Base-by-base conservation (phyloP, 2,329 filamentous ascomycete species). In the Colletotrichum ledebouriae region DNA sequence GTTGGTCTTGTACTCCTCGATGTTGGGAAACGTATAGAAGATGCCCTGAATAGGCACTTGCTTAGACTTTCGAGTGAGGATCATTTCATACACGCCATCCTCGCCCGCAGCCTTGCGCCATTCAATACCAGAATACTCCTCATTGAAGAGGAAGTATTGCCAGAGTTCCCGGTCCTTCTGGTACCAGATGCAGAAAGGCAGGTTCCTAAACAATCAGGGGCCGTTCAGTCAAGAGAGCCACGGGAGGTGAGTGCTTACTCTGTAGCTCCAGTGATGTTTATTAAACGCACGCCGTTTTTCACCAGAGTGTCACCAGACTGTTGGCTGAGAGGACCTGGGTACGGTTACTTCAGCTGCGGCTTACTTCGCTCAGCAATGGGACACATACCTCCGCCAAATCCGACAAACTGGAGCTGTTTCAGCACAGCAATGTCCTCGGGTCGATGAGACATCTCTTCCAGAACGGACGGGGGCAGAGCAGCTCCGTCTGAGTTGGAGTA, bases 391-490 rank as follows among this genome's bases (percentile, higher is more conserved):
- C 81, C 82, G 7, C 77, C 80, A 63, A 80, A 81, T 1, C 37
- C 63, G 0, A 82, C 76, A 4, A 70, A 71, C 0, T 77, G 73
- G 2, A 84, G 67, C 39, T 76, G 78, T 7, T 65, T 65, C 10
- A 85, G 68, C 0, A 71, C 56, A 2, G 73, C 71, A 2, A 80
- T 70, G 2, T 77, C 72, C 1, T 78, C 72, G 0, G 77, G 72
- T 3, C 67, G 73, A n/a, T 78, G 75, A 42, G 78, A 46, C 71
- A 85, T 76, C 2, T 84, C 82, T 50, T 84, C 82, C 1, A 85
- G 58, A 12, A 84, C 74, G 0, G 79, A 77, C 0, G 83, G 82
- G 2, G 81, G 75, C 9, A 81, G 63, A 9, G 78, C 6, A 0
- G 75, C 69, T 0, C 73, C 71, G 6, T 79, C 73, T 0, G 73